Conservation (phyloP, 768 basidiomycete genomes). For the Pisolithus sp. region DNA sequence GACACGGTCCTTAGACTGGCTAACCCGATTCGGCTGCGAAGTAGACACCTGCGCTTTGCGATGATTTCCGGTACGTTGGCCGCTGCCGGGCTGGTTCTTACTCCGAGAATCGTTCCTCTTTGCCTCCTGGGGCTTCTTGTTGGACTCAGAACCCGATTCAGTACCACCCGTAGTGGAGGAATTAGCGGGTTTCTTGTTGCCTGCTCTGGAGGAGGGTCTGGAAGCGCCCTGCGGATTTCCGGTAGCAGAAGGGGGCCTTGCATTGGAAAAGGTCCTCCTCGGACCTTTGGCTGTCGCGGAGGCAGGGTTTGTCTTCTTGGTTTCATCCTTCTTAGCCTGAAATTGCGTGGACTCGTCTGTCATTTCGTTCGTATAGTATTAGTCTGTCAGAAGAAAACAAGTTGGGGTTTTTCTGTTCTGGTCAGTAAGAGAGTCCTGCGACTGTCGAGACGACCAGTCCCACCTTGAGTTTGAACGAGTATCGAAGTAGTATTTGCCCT, state of each 20-base stretch:
- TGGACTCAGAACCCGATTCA: conserved; percentile 73
- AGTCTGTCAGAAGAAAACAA: conserved; percentile 31
- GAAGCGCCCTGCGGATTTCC: conserved; percentile 41
- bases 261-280: conserved; percentile 49
- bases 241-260: conserved; percentile 35
- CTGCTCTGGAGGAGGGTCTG: conserved; percentile 58
- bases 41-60: conserved; percentile 55
- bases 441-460: not conserved
- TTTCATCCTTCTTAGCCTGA: conserved; percentile 62
- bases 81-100: conserved; percentile 45
- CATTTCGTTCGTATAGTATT: conserved; percentile 76
- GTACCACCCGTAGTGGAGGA: conserved; percentile 31
- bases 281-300: conserved; percentile 47
- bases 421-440: conserved; percentile 12
- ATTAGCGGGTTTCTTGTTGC: conserved; percentile 50
- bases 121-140: conserved; percentile 50
- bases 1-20: conserved; percentile 43
- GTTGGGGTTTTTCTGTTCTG: conserved; percentile 39
- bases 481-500: conserved; percentile 64
- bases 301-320: conserved; percentile 47
- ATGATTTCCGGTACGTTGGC: conserved; percentile 41
- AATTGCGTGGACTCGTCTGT: conserved; percentile 62
- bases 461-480: too few relatives aligned
- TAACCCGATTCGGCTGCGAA: conserved; percentile 52
- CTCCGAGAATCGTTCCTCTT: conserved; percentile 51